These are phyloP conservation scores for Cornus kousa DNA, from an alignment of 148 eudicot species.

Conservation along the genomic window DNA sequence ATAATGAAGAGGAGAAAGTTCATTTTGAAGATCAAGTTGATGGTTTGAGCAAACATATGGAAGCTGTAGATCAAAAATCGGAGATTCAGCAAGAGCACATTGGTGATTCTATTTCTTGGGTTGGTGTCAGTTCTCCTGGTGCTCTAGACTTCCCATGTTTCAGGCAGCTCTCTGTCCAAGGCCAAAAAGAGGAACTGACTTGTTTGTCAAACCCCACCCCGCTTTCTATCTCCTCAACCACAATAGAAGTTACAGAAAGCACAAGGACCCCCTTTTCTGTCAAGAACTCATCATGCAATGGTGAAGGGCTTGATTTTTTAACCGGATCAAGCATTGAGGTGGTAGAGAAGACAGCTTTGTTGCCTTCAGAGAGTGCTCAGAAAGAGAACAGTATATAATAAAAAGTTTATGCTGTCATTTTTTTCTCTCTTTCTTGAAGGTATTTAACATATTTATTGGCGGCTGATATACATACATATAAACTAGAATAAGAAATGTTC, in stretches of 20 bases:
- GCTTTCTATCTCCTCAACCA: constrained; percentile 9
- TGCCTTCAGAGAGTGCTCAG: constrained; percentile 16
- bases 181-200: constrained; percentile 6
- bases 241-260: constrained; percentile 13
- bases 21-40: constrained; percentile 21
- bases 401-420: neutral
- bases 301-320: constrained; percentile 15
- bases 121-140: neutral
- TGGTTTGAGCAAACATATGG: neutral
- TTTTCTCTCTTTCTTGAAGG: constrained; percentile 16
- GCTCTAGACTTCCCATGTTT: neutral
- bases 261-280: constrained; percentile 46
- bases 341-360: constrained; percentile 18
- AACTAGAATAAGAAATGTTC: neutral
- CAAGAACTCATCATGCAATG: constrained; percentile 32
- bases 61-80: constrained; percentile 10
- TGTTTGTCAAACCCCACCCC: neutral
- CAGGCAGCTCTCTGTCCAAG: neutral
- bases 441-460: constrained; percentile 2
- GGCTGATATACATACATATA: neutral
- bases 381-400: constrained; percentile 32
- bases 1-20: constrained; percentile 17
- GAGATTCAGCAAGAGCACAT: constrained; percentile 10
- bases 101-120: constrained; percentile 10
- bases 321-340: constrained; percentile 18